These are phyloP conservation scores for Colletotrichum tamarilloi DNA, from an alignment of 2,329 filamentous ascomycete genomes.

Conservation along the genomic window DNA sequence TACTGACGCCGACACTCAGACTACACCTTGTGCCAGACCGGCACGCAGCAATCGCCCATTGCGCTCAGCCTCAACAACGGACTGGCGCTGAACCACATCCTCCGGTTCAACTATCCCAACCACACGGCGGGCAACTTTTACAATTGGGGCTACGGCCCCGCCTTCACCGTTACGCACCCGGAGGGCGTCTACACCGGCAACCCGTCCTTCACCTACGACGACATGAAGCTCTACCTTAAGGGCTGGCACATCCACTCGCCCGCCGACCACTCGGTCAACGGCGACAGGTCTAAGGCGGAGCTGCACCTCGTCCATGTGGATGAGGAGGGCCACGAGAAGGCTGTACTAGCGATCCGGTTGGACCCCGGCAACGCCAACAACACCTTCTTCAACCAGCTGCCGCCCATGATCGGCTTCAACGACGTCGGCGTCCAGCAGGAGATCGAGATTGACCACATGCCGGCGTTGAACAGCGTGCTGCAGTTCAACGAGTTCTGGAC, in stretches of 20 bases:
- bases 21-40: constrained; percentile 55
- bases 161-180: constrained; percentile 51
- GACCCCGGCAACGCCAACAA: constrained; percentile 52
- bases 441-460: constrained; percentile 43
- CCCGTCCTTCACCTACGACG: constrained; percentile 56
- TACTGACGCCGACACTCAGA: constrained; percentile 6
- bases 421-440: constrained; percentile 39
- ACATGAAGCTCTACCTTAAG: constrained; percentile 57
- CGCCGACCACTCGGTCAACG: constrained; percentile 59
- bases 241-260: constrained; percentile 64
- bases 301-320: constrained; percentile 61
- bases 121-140: constrained; percentile 51
- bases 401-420: constrained; percentile 51
- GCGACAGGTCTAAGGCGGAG: constrained; percentile 55
- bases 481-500: constrained; percentile 59
- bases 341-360: constrained; percentile 59
- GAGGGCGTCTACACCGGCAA: constrained; percentile 49
- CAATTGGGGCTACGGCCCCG: constrained; percentile 62
- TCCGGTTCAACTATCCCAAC: constrained; percentile 53
- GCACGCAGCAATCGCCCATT: constrained; percentile 63
- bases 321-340: constrained; percentile 50
- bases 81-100: constrained; percentile 51
- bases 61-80: constrained; percentile 52
- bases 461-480: constrained; percentile 49
- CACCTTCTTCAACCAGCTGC: constrained; percentile 55